Percentiles rank a stretch among this genome's conserved stretches.
Evolutionary conservation across 1,284 basidiomycete species (phyloP).

Genomic region (Megacollybia platyphylla): DNA sequence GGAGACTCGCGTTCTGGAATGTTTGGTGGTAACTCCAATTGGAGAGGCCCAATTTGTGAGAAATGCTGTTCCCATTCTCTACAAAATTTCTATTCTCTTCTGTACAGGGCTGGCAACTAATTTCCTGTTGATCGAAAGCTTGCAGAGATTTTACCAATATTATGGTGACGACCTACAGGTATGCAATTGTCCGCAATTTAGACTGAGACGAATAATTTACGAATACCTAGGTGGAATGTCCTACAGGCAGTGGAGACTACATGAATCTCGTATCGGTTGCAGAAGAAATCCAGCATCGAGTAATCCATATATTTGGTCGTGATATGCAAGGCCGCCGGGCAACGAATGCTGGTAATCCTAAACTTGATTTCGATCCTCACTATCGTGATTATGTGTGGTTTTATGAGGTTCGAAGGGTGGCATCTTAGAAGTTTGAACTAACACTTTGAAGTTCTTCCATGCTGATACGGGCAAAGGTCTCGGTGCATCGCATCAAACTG

Average conservation of each 20-base stretch:
- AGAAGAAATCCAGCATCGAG: constrained; percentile 94
- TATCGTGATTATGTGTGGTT: constrained; percentile 96
- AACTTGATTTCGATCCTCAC: constrained; percentile 87
- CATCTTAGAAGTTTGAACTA: neutral
- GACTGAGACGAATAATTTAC: constrained; percentile 1
- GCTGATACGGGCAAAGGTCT: constrained; percentile 85
- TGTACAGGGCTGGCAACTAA: constrained; percentile 81
- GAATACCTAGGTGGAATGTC: constrained; percentile 68
- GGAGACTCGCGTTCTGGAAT: constrained; percentile 94
- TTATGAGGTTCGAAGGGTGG: constrained; percentile 55
- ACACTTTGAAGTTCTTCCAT: constrained; percentile 72
- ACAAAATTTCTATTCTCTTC: constrained; percentile 2
- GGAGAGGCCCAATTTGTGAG: constrained; percentile 80
- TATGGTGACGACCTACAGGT: constrained; percentile 79
- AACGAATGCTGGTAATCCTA: constrained; percentile 82
- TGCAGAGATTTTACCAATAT: constrained; percentile 96
- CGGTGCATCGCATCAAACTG: constrained; percentile 95
- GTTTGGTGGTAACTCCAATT: constrained; percentile 98
- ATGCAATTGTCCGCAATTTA: constrained; percentile 1
- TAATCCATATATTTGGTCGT: constrained; percentile 93
- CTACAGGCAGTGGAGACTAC: constrained; percentile 88
- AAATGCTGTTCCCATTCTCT: constrained; percentile 1
- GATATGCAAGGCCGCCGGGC: constrained; percentile 80
- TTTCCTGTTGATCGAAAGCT: constrained; percentile 85
- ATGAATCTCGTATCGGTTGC: constrained; percentile 91